Evolutionary conservation across 1,284 basidiomycete species (phyloP), one percentile per base, ranked within the genome.

Genomic region (Anthracocystis panici-leucophaei): DNA sequence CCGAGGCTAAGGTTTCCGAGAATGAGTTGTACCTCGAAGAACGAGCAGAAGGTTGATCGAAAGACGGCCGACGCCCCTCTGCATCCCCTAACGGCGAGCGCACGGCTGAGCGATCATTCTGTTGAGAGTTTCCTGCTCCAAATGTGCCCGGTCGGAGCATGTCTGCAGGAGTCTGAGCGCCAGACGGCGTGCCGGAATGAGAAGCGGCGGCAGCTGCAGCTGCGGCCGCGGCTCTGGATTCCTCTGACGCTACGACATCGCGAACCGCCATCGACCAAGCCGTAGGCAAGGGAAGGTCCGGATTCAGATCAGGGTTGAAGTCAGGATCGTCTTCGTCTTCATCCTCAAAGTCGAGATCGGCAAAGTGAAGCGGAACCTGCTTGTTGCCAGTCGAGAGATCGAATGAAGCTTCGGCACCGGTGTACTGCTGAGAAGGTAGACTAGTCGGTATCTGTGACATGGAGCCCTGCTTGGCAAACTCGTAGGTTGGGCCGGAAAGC

Each of bases 321-420:
- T 79, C 77, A 1, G 77, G 77, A 57, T 81, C 79, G 50, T 81
- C 79, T 33, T 63, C 69, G 27, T 81, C 79, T 46, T 81, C 79
- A 7, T 80, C 79, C 31, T 81, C 79, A 40, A 79, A 76, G 38
- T 67, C 66, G 4, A 79, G 70, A 40, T 79, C 75, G 23, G 75
- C 75, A 57, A 81, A 79, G 27, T 69, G 42, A 21, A 76, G 55
- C 31, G 69, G 44, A 20, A 55, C 57, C 18, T 53, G 53, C 7
- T 35, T 49, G 25, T 29, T 33, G 27, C 55, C 38, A n/a, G 50
- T n/a, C 20, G 56, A n/a, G 14, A 38, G 25, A n/a, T 20, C 29
- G 51, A 40, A 56, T 3, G 52, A 25, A 12, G 45, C 18, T 2
- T 35, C 42, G 8, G 33, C 44, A 5, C 40, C 35, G 18, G 38